Evolutionary conservation across 2,329 filamentous ascomycete genomes (phyloP).

Genomic region (Fusarium verticillioides): DNA sequence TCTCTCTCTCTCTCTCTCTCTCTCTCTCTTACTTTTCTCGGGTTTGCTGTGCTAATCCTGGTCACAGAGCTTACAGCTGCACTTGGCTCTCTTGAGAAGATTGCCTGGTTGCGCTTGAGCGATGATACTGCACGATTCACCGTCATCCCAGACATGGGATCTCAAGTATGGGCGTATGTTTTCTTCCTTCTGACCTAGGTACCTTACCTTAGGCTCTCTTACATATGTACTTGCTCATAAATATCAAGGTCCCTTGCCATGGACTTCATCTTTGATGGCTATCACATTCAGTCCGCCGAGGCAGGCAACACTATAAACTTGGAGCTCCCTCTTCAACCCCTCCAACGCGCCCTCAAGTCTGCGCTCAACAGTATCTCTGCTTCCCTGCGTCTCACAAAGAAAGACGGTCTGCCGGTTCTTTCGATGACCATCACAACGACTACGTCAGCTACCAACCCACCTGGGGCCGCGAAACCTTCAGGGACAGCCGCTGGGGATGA

Average conservation of each 20-base stretch:
- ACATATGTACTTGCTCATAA: constrained; percentile 6
- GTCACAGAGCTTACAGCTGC: constrained; percentile 70
- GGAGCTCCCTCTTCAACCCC: constrained; percentile 87
- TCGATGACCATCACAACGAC: constrained; percentile 89
- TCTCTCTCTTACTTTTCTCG: background rate
- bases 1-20: too few species aligned
- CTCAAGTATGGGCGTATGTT: constrained; percentile 92
- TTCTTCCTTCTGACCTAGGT: background rate
- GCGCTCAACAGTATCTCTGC: constrained; percentile 84
- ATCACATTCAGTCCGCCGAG: constrained; percentile 86
- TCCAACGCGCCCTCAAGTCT: constrained; percentile 92
- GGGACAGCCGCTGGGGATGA: constrained; percentile 46
- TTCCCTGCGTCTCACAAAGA: constrained; percentile 90
- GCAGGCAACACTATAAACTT: constrained; percentile 92
- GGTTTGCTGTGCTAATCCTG: background rate
- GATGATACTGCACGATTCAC: constrained; percentile 92
- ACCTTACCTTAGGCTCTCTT: background rate
- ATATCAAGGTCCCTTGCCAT: constrained; percentile 65
- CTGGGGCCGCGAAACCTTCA: constrained; percentile 46
- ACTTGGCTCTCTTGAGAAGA: constrained; percentile 77
- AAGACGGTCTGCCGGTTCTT: constrained; percentile 85
- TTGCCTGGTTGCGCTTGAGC: constrained; percentile 91
- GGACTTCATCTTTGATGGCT: constrained; percentile 89
- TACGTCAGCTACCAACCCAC: constrained; percentile 61
- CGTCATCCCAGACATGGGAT: constrained; percentile 92